Evolutionary conservation across 2,329 filamentous ascomycete species (phyloP), one percentile per base, ranked within the genome.

Genomic region (Neonectria neomacrospora): DNA sequence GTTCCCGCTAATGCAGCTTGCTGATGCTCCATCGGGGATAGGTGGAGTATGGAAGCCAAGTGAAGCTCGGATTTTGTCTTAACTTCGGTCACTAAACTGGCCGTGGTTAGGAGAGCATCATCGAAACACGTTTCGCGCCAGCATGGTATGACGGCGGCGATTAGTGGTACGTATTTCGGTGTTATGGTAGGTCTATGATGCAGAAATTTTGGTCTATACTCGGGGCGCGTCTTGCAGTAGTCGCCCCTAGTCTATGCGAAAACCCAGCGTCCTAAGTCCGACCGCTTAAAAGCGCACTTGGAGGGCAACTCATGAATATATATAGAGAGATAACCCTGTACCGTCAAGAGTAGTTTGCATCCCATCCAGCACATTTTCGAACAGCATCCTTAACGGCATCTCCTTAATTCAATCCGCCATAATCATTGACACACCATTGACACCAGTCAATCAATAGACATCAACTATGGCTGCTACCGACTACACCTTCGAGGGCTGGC

Each of bases 401-500:
- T 3, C 2, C 14, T 28, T 10, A 2, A 26, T 10, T 5, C 28
- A 20, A 34, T 18, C 9, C 8, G 18, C 6, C 8, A 6, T 26
- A 44, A 23, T n/a, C 41, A 44, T 44, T 14, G 10, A 14, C 2
- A 45, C 16, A 18, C 5, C 12, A 14, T 18, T 7, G 5, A n/a
- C 16, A 14, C 22, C n/a, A 5, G 18, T 20, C n/a, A 20, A 32
- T 12, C 18, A 34, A 20, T 2, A 32, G 20, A 20, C n/a, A 20
- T 2, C 12, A 18, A 50, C 3, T 5, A 62, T 62, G 60, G 26
- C 60, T 5, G 32, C 59, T 6, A 54, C 60, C 41, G 54, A 57
- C 37, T 59, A 63, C 56, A 28, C 28, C 3, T 63, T 56, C 18
- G 51, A 62, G 44, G 63, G 84, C 45, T 86, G 84, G 84, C 67